Conservation (phyloP, 2,329 filamentous ascomycete genomes). For the Xylaria sp. region DNA sequence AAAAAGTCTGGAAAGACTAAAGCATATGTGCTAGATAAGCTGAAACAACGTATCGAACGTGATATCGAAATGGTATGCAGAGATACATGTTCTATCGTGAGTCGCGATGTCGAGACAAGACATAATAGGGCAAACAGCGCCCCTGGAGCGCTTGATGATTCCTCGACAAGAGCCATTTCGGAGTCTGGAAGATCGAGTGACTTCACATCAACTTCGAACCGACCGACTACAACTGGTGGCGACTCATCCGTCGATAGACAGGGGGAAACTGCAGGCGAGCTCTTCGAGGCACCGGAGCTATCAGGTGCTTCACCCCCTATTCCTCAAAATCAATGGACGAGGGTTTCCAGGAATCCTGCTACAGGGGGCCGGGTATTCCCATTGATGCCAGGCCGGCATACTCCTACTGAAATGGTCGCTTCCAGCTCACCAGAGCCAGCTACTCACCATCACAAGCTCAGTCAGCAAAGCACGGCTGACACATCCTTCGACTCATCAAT, state of each 20-base stretch:
- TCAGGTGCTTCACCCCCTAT: constrained; percentile 23
- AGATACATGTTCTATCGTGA: constrained; percentile 55
- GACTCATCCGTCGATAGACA: constrained; percentile 4
- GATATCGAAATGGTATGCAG: constrained; percentile 57
- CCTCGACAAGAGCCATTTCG: constrained; percentile 7
- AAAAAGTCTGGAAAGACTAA: constrained; percentile 47
- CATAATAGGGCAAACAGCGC: constrained; percentile 1
- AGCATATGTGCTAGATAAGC: constrained; percentile 47
- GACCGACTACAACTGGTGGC: not conserved
- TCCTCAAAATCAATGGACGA: constrained; percentile 26
- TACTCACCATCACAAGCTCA: not conserved
- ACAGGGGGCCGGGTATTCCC: constrained; percentile 38
- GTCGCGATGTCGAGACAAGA: constrained; percentile 34
- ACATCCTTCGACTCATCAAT: constrained; percentile 18
- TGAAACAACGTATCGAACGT: constrained; percentile 52
- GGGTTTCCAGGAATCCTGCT: constrained; percentile 27
- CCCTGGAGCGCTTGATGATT: constrained; percentile 6
- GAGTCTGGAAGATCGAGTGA: constrained; percentile 15
- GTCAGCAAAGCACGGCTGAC: not conserved
- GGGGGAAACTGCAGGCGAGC: constrained; percentile 8
- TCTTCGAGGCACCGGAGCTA: constrained; percentile 16
- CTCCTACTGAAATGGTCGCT: not conserved
- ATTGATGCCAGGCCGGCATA: constrained; percentile 22
- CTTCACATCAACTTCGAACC: constrained; percentile 2
- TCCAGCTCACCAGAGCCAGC: constrained; percentile 1